Evolutionary conservation across 371 early-diverging fungal species (phyloP).

Genomic region (Apophysomyces sp.): DNA sequence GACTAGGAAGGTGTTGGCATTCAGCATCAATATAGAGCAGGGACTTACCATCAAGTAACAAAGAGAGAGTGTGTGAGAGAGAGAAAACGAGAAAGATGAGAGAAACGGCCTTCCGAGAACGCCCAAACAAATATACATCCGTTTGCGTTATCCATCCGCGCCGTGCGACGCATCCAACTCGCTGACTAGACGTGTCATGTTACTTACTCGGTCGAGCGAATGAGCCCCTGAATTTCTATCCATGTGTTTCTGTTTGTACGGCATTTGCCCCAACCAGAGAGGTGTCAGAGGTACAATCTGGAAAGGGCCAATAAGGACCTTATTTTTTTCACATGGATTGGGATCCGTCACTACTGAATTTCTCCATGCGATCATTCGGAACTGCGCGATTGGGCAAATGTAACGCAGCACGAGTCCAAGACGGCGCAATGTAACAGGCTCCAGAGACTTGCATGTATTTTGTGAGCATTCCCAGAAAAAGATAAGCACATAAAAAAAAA

Average conservation of each 20-base stretch:
- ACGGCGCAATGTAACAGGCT: background rate
- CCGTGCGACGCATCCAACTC: background rate
- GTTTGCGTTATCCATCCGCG: background rate
- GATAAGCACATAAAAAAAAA: background rate
- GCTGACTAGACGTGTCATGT: background rate
- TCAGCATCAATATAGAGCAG: background rate
- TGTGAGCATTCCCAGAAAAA: background rate
- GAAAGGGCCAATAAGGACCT: background rate
- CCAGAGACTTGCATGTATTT: background rate
- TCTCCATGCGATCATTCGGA: background rate
- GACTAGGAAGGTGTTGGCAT: constrained; percentile 7
- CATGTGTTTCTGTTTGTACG: background rate
- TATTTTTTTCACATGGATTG: background rate
- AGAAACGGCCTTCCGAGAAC: background rate
- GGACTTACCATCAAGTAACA: constrained; percentile 7
- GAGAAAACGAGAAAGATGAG: constrained; percentile 4
- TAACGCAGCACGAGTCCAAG: background rate
- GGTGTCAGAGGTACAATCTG: background rate
- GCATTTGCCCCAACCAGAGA: background rate
- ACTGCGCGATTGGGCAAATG: background rate
- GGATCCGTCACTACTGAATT: background rate
- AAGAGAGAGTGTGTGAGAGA: constrained; percentile 8
- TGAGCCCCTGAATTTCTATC: constrained; percentile 1
- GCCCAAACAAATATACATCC: background rate
- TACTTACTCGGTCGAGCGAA: background rate